Evolutionary conservation across 768 basidiomycete genomes (phyloP).

Genomic region (Leccinum variicolor): DNA sequence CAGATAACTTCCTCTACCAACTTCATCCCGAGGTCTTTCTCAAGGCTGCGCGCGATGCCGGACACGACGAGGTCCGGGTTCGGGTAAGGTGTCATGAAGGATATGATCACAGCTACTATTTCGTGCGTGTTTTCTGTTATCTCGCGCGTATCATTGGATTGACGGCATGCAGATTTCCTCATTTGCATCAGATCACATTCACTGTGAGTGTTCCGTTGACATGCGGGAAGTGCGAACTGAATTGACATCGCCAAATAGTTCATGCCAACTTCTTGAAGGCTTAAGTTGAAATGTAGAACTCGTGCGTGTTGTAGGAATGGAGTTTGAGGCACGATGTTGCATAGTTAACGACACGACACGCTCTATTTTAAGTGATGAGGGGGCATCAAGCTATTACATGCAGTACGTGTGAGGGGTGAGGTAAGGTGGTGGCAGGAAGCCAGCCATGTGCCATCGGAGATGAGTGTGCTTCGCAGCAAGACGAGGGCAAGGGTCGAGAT

Average conservation of each 20-base stretch:
- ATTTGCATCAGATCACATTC: constrained; percentile 85
- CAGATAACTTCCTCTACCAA: constrained; percentile 83
- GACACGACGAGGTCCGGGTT: constrained; percentile 73
- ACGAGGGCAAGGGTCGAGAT: neutral
- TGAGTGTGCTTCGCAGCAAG: neutral
- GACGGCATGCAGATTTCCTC: constrained; percentile 67
- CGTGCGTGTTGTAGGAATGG: constrained; percentile 4
- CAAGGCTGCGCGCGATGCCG: constrained; percentile 69
- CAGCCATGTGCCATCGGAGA: neutral
- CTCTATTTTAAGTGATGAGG: neutral
- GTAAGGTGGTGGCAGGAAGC: neutral
- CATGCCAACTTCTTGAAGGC: constrained; percentile 88
- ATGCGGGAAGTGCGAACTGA: constrained; percentile 8
- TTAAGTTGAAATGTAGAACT: constrained; percentile 21
- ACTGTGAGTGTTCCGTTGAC: constrained; percentile 51
- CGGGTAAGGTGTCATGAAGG: constrained; percentile 75
- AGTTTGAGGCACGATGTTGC: constrained; percentile 1
- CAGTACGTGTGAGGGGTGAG: constrained; percentile 2
- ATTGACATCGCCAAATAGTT: constrained; percentile 41
- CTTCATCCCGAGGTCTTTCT: constrained; percentile 89
- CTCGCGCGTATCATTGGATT: neutral
- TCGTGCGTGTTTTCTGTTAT: constrained; percentile 43
- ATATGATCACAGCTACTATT: constrained; percentile 90
- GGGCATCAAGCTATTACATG: neutral
- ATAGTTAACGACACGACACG: neutral